These are phyloP conservation scores for Moricandia arvensis DNA, from an alignment of 345 rosid genomes.

Conservation along the genomic window DNA sequence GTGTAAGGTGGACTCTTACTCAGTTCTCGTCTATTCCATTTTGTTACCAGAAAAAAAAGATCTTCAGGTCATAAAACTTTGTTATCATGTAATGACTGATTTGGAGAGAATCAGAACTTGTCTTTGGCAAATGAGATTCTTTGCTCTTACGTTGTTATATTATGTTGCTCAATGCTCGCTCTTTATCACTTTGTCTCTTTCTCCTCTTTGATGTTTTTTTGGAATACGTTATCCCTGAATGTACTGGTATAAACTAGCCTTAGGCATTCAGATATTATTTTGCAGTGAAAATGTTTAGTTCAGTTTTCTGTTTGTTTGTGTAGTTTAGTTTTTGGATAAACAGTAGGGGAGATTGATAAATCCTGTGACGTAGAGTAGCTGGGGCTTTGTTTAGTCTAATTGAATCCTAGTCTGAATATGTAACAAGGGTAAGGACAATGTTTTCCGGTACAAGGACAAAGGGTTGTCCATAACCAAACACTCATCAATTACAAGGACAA, in stretches of 20 bases:
- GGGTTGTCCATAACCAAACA: background rate
- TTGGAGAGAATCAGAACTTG: conserved; percentile 7
- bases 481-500: no score
- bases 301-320: background rate
- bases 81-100: conserved; percentile 16
- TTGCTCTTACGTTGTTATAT: background rate
- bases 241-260: background rate
- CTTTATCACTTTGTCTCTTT: background rate
- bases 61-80: conserved; percentile 9
- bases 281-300: background rate
- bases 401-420: background rate
- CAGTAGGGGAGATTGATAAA: background rate
- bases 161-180: background rate
- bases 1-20: conserved; percentile 48
- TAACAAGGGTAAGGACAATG: no score
- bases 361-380: background rate
- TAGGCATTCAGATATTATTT: background rate
- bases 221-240: background rate
- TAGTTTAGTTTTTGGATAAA: background rate
- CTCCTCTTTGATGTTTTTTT: background rate
- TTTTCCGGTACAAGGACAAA: background rate
- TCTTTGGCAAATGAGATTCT: conserved; percentile 11
- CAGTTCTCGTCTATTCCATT: conserved; percentile 7
- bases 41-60: background rate
- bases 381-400: no score